Conservation (phyloP, 331 rosid species). For the Dryas integrifolia region DNA sequence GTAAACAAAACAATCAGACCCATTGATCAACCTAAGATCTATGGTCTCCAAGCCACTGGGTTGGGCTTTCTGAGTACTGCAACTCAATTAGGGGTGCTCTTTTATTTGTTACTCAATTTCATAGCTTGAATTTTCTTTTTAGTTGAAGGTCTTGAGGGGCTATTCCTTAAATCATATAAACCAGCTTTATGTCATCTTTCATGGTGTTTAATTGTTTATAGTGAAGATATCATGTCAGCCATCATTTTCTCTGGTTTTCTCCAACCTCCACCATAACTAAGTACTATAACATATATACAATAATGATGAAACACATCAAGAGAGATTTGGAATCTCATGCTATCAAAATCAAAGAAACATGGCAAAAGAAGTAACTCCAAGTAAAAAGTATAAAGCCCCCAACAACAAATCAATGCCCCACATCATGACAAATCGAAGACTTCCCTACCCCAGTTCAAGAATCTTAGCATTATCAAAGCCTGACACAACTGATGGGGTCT, state of each 20-base stretch:
- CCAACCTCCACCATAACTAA: constrained; percentile 27
- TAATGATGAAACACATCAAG: constrained; percentile 23
- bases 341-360: constrained; percentile 33
- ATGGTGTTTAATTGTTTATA: constrained; percentile 13
- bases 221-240: constrained; percentile 34
- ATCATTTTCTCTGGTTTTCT: constrained; percentile 40
- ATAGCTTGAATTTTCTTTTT: no score
- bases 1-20: background rate
- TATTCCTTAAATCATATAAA: constrained; percentile 31
- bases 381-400: constrained; percentile 9
- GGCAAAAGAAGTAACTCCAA: background rate
- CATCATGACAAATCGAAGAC: constrained; percentile 39
- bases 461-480: constrained; percentile 33
- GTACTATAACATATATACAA: background rate
- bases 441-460: constrained; percentile 31
- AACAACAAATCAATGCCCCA: constrained; percentile 27
- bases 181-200: constrained; percentile 35
- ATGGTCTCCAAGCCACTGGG: background rate
- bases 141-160: background rate
- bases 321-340: constrained; percentile 35
- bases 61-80: background rate
- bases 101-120: no score
- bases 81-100: no score
- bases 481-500: constrained; percentile 28
- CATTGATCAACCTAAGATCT: background rate